phyloP scores from a whole-genome alignment of 2,329 filamentous ascomycete genomes.

The Fusarium tuaranense region DNA sequence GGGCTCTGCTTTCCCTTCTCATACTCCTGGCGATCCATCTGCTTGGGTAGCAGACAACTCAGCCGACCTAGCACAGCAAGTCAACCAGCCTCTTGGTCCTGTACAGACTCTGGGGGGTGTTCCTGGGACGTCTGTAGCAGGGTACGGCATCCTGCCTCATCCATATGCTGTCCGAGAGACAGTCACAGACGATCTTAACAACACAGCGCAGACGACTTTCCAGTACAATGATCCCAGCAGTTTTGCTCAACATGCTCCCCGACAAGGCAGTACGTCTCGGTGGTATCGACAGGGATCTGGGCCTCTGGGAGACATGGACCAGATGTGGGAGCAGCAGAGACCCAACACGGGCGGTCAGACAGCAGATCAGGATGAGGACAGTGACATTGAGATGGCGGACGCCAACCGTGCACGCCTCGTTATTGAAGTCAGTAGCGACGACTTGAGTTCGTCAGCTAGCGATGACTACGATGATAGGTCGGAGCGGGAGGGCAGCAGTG shows the following conservation, averaged over 20 bases:
- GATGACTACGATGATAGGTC: constrained; percentile 3
- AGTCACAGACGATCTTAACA: constrained; percentile 32
- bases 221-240: neutral
- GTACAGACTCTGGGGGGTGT: neutral
- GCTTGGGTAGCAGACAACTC: constrained; percentile 22
- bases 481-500: constrained; percentile 16
- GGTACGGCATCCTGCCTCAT: constrained; percentile 34
- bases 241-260: constrained; percentile 17
- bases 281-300: constrained; percentile 1
- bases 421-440: constrained; percentile 7
- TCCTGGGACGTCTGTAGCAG: neutral
- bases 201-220: neutral
- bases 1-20: constrained; percentile 17
- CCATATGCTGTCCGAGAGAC: constrained; percentile 36
- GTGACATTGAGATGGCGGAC: constrained; percentile 1
- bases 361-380: neutral
- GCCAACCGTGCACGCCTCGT: neutral
- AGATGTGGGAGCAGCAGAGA: constrained; percentile 17
- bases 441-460: neutral
- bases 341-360: neutral
- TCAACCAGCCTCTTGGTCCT: constrained; percentile 7
- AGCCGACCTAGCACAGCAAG: constrained; percentile 7
- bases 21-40: neutral
- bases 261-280: neutral
- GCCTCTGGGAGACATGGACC: constrained; percentile 19